Percentiles rank a stretch among this genome's conserved stretches.
Conservation (phyloP, 345 rosid genomes). For the Melastoma malabathricum region DNA sequence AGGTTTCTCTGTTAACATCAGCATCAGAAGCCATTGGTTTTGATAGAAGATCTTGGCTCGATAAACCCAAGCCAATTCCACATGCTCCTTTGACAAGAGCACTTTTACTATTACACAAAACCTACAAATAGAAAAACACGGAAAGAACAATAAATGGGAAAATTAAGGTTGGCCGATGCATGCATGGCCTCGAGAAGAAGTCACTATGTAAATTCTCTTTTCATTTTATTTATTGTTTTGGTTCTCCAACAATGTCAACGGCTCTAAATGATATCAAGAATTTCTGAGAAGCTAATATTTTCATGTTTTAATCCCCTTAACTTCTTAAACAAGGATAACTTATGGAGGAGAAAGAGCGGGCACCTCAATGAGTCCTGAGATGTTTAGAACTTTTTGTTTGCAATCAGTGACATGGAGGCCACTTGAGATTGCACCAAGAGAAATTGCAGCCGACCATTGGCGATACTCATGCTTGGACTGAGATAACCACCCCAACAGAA, state of each 20-base stretch:
- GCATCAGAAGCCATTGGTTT: slow-evolving; percentile 32
- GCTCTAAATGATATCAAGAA: too few species aligned
- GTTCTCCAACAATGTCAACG: too few species aligned
- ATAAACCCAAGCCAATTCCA: slow-evolving; percentile 78
- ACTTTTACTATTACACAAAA: slow-evolving; percentile 69
- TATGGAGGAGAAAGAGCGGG: neutral
- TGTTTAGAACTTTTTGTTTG: slow-evolving; percentile 60
- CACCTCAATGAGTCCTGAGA: slow-evolving; percentile 70
- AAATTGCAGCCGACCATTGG: slow-evolving; percentile 90
- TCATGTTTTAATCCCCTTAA: too few species aligned
- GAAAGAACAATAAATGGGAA: slow-evolving; percentile 2
- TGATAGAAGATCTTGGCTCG: slow-evolving; percentile 69
- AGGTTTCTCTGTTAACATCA: slow-evolving; percentile 31
- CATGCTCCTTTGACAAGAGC: slow-evolving; percentile 85
- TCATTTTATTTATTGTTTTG: too few species aligned
- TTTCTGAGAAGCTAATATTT: too few species aligned
- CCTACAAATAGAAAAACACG: slow-evolving; percentile 30
- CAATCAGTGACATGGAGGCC: slow-evolving; percentile 75
- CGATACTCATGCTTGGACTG: slow-evolving; percentile 81
- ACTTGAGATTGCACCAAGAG: slow-evolving; percentile 77
- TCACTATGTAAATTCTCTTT: too few species aligned
- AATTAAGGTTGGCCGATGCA: neutral
- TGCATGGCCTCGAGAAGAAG: too few species aligned
- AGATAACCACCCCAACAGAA: slow-evolving; percentile 64
- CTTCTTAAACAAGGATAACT: too few species aligned